A percentile compares a stretch with the other conserved stretches of the same genome.
phyloP scores from a whole-genome alignment of 805 yeast species.

The Sugiyamaella smithiae region DNA sequence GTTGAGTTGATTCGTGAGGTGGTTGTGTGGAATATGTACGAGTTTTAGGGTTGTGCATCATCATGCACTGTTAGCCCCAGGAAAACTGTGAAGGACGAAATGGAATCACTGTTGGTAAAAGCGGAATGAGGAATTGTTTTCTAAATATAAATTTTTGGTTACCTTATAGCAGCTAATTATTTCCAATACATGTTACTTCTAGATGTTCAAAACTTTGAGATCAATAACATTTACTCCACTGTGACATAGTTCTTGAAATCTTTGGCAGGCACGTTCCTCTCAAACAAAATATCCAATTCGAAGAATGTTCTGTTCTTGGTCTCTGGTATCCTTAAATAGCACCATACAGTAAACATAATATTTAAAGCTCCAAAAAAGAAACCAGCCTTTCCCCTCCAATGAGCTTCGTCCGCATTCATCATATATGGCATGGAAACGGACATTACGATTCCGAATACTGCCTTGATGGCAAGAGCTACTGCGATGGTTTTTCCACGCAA shows the following conservation, averaged over 20 bases:
- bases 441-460: slow-evolving; percentile 6
- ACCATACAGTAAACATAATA: slow-evolving; percentile 49
- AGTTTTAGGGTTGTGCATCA: no score
- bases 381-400: slow-evolving; percentile 19
- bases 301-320: slow-evolving; percentile 37
- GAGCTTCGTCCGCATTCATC: slow-evolving; percentile 17
- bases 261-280: slow-evolving; percentile 58
- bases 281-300: slow-evolving; percentile 44
- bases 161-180: no score
- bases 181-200: no score
- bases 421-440: slow-evolving; percentile 14
- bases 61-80: no score
- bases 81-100: no score
- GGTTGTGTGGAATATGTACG: no score
- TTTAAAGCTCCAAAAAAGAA: slow-evolving; percentile 10
- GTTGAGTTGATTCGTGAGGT: no score
- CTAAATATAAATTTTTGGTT: no score
- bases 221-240: no score
- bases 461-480: slow-evolving; percentile 5
- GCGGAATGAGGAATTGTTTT: no score
- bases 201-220: no score
- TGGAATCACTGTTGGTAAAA: no score
- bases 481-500: slow-evolving; percentile 40
- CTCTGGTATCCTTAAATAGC: slow-evolving; percentile 25
- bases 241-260: slow-evolving; percentile 37